Conservation (phyloP, 805 yeast species). For the Sugiyamaella americana region DNA sequence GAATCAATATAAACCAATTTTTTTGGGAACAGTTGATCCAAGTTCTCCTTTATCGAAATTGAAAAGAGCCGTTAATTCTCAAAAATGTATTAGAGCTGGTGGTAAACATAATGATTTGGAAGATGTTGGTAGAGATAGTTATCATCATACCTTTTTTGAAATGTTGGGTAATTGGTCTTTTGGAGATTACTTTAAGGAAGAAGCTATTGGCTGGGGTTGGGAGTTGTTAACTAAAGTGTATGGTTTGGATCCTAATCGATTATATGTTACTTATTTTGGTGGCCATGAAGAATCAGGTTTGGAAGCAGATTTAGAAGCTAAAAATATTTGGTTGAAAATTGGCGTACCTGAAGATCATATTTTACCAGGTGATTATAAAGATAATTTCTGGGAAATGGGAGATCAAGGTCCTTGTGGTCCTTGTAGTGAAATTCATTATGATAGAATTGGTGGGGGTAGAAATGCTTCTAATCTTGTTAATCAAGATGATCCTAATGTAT, state of each 20-base stretch:
- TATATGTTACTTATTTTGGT: conserved; percentile 94
- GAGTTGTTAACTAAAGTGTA: conserved; percentile 81
- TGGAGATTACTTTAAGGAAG: conserved; percentile 96
- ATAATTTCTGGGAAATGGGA: conserved; percentile 99
- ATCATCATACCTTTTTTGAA: conserved; percentile 97
- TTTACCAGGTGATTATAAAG: conserved; percentile 82
- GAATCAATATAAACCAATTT: conserved; percentile 98
- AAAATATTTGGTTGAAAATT: conserved; percentile 72
- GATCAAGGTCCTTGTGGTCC: conserved; percentile 99
- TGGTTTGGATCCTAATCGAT: conserved; percentile 68
- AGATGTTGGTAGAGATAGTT: conserved; percentile 96
- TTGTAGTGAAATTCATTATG: conserved; percentile 95
- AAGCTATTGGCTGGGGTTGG: conserved; percentile 87
- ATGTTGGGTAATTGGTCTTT: conserved; percentile 99
- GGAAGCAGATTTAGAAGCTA: conserved; percentile 92
- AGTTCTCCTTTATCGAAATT: conserved; percentile 75
- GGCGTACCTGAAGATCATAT: conserved; percentile 93
- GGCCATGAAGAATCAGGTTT: conserved; percentile 82
- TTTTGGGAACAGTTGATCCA: conserved; percentile 96
- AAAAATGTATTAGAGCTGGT: conserved; percentile 98
- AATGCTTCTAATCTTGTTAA: conserved; percentile 88
- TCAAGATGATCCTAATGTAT: conserved; percentile 95
- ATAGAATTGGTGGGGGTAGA: conserved; percentile 97
- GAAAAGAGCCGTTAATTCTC: conserved; percentile 91
- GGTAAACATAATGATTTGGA: conserved; percentile 96